phyloP scores from a whole-genome alignment of 2,329 filamentous ascomycete genomes.

The Monosporascus sp. region DNA sequence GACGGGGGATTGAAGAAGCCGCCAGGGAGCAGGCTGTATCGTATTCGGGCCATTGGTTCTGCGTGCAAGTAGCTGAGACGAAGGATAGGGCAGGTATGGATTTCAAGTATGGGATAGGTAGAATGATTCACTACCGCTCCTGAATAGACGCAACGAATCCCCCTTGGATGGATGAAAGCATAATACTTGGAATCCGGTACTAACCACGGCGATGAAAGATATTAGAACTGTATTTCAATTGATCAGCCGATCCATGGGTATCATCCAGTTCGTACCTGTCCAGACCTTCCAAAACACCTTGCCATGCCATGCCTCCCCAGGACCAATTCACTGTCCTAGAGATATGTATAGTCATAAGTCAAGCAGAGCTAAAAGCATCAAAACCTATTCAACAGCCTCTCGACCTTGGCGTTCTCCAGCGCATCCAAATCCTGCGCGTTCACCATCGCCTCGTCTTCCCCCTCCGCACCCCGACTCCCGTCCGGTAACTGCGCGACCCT shows the following conservation, averaged over 20 bases:
- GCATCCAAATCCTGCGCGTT: conserved; percentile 31
- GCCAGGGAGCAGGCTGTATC: not conserved
- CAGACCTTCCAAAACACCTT: not conserved
- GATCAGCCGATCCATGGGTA: not conserved
- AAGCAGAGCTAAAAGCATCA: conserved; percentile 9
- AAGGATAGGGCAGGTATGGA: not conserved
- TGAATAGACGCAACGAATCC: not conserved
- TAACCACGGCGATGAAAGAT: not conserved
- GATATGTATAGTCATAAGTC: too few relatives aligned
- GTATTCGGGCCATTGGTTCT: too few relatives aligned
- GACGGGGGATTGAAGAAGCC: not conserved
- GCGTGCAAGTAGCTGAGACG: not conserved
- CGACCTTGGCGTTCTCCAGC: conserved; percentile 38
- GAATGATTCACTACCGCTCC: not conserved
- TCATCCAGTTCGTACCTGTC: conserved; percentile 1
- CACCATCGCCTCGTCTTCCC: conserved; percentile 15
- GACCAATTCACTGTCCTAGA: not conserved
- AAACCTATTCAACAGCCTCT: conserved; percentile 33
- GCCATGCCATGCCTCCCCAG: not conserved
- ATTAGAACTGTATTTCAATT: not conserved
- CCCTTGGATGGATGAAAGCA: too few relatives aligned
- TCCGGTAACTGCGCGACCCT: conserved; percentile 39
- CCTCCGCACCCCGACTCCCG: conserved; percentile 7
- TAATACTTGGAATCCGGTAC: too few relatives aligned
- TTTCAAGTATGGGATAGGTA: not conserved